Percentiles rank a stretch among this genome's conserved stretches.
Evolutionary conservation across 2,329 filamentous ascomycete species (phyloP).

Genomic region (Fusarium sp.): DNA sequence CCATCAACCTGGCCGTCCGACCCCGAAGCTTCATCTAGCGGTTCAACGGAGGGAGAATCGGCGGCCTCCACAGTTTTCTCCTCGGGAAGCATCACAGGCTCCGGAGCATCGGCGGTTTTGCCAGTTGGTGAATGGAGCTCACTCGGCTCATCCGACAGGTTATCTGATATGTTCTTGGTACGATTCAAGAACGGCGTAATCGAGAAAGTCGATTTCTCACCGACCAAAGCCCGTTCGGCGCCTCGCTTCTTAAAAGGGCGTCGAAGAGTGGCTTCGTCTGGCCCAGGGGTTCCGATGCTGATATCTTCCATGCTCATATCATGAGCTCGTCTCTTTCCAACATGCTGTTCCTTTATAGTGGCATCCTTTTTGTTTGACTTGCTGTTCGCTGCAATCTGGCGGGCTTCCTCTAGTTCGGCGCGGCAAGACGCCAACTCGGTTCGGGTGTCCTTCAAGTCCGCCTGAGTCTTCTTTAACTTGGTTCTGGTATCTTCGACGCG

Average conservation of each 20-base stretch:
- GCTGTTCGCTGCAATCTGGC: slow-evolving; percentile 29
- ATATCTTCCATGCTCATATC: slow-evolving; percentile 61
- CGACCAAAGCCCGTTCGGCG: slow-evolving; percentile 66
- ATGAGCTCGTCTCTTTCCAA: slow-evolving; percentile 61
- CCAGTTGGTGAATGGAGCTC: slow-evolving; percentile 45
- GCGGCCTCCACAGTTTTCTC: slow-evolving; percentile 44
- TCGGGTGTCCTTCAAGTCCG: slow-evolving; percentile 76
- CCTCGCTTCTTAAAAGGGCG: slow-evolving; percentile 67
- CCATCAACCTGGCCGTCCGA: slow-evolving; percentile 21
- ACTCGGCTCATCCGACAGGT: slow-evolving; percentile 51
- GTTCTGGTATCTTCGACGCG: slow-evolving; percentile 72
- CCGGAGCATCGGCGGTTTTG: slow-evolving; percentile 25
- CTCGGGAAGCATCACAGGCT: slow-evolving; percentile 52
- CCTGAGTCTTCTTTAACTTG: slow-evolving; percentile 75
- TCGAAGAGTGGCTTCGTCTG: slow-evolving; percentile 57
- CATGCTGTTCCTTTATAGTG: slow-evolving; percentile 49
- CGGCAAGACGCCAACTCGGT: slow-evolving; percentile 56
- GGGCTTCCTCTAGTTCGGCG: slow-evolving; percentile 56
- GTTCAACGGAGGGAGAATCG: slow-evolving; percentile 23
- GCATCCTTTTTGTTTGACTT: slow-evolving; percentile 43
- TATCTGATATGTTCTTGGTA: slow-evolving; percentile 64
- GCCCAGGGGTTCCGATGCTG: slow-evolving; percentile 61
- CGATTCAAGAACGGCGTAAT: slow-evolving; percentile 94
- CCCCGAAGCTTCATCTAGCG: slow-evolving; percentile 17
- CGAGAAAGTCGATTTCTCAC: slow-evolving; percentile 92